phyloP scores from a whole-genome alignment of 768 basidiomycete genomes.

The Favolaschia claudopus region DNA sequence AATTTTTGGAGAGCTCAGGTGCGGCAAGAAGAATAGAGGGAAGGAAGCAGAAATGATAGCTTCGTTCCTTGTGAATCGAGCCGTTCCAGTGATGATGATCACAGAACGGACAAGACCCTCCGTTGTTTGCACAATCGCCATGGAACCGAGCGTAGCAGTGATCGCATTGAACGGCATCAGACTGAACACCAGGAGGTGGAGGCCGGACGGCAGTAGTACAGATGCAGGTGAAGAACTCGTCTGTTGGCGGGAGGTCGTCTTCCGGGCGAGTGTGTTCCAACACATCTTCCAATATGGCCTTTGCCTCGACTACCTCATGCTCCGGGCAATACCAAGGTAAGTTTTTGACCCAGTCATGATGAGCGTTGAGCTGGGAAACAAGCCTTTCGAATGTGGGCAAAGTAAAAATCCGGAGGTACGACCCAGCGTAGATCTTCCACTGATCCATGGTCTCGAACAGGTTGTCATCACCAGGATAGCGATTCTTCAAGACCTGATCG shows the following conservation, averaged over 20 bases:
- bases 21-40: slow-evolving; percentile 74
- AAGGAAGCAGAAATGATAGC: slow-evolving; percentile 84
- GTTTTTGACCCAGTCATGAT: slow-evolving; percentile 75
- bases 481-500: slow-evolving; percentile 73
- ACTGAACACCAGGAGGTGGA: slow-evolving; percentile 74
- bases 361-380: slow-evolving; percentile 69
- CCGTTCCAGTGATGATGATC: slow-evolving; percentile 94
- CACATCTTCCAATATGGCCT: slow-evolving; percentile 76
- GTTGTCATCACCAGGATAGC: slow-evolving; percentile 65
- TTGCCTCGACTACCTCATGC: slow-evolving; percentile 69
- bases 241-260: slow-evolving; percentile 79
- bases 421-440: slow-evolving; percentile 76
- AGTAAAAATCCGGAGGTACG: slow-evolving; percentile 76
- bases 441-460: slow-evolving; percentile 75
- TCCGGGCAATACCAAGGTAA: slow-evolving; percentile 83
- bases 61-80: slow-evolving; percentile 80
- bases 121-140: slow-evolving; percentile 83
- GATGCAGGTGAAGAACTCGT: slow-evolving; percentile 88
- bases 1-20: slow-evolving; percentile 81
- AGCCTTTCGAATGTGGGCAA: slow-evolving; percentile 78
- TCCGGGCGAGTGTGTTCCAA: slow-evolving; percentile 76
- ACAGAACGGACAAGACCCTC: slow-evolving; percentile 92
- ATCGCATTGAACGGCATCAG: slow-evolving; percentile 91
- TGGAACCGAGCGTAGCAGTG: slow-evolving; percentile 90
- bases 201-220: slow-evolving; percentile 80